These are phyloP conservation scores for Penicillium flavigenum DNA, from an alignment of 495 filamentous ascomycete species.

Conservation along the genomic window DNA sequence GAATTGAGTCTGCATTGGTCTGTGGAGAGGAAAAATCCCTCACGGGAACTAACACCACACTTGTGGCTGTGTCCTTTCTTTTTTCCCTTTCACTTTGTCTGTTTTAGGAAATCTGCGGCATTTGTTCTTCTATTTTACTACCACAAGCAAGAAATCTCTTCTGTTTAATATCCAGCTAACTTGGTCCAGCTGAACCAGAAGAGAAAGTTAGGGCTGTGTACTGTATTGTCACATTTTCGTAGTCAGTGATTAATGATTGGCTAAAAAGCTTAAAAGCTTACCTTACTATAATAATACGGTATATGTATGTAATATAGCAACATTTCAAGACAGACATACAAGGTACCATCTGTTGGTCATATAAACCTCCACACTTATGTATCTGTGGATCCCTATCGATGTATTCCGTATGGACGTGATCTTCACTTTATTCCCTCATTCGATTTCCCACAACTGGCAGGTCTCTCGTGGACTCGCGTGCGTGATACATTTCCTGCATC, in stretches of 20 bases:
- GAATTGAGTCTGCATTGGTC: slow-evolving; percentile 7
- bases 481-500: neutral
- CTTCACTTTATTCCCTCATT: slow-evolving; percentile 5
- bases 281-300: neutral
- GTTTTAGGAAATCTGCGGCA: slow-evolving; percentile 4
- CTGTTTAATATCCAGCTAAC: slow-evolving; percentile 10
- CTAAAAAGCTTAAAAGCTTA: too few relatives aligned
- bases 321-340: too few relatives aligned
- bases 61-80: slow-evolving; percentile 5
- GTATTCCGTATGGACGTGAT: neutral
- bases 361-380: neutral
- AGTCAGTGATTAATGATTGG: slow-evolving; percentile 19
- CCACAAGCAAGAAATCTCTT: neutral
- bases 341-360: neutral
- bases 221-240: slow-evolving; percentile 14
- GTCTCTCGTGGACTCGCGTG: slow-evolving; percentile 6
- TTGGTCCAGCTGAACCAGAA: neutral
- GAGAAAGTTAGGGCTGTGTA: slow-evolving; percentile 22
- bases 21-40: slow-evolving; percentile 32
- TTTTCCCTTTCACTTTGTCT: neutral
- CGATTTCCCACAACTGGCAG: neutral
- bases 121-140: neutral
- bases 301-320: slow-evolving; percentile 13
- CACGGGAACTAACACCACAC: slow-evolving; percentile 13
- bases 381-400: neutral